Percentiles rank a stretch among this genome's conserved stretches.
Evolutionary conservation across 2,329 filamentous ascomycete genomes (phyloP).

Genomic region (Cladophialophora chaetospira): DNA sequence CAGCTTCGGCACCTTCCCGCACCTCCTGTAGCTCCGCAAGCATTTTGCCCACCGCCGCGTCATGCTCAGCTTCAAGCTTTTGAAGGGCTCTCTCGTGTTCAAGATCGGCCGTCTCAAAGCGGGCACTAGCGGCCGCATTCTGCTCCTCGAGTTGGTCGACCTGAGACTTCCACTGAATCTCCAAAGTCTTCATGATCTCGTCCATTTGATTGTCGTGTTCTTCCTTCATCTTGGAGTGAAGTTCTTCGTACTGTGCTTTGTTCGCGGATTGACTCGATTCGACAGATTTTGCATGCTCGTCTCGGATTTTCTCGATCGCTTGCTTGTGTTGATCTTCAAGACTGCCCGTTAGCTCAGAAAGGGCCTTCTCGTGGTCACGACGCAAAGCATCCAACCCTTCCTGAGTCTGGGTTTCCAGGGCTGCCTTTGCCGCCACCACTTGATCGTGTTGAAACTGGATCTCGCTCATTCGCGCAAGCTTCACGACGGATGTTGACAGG

Average conservation of each 20-base stretch:
- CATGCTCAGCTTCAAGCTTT: conserved; percentile 17
- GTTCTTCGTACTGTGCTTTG: conserved; percentile 21
- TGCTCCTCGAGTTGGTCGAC: conserved; percentile 24
- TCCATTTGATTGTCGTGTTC: conserved; percentile 28
- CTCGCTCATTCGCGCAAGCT: conserved; percentile 24
- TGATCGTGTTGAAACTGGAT: conserved; percentile 26
- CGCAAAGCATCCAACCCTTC: conserved; percentile 20
- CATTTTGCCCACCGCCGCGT: conserved; percentile 14
- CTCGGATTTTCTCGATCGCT: conserved; percentile 23
- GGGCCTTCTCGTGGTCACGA: conserved; percentile 20
- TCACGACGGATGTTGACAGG: conserved; percentile 21
- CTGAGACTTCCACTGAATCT: conserved; percentile 30
- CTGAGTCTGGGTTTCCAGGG: conserved; percentile 9
- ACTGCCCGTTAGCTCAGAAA: conserved; percentile 12
- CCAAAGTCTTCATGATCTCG: conserved; percentile 30
- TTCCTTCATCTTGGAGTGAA: conserved; percentile 25
- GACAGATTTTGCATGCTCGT: conserved; percentile 27
- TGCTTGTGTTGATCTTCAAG: conserved; percentile 23
- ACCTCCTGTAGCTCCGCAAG: conserved; percentile 18
- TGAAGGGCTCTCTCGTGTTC: conserved; percentile 20
- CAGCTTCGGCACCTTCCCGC: conserved; percentile 8
- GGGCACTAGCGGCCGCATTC: conserved; percentile 21
- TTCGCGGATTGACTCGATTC: conserved; percentile 23
- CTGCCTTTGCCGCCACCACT: conserved; percentile 19
- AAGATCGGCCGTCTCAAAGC: conserved; percentile 15